Evolutionary conservation across 2,329 filamentous ascomycete genomes (phyloP).

Genomic region (Botrytis elliptica): DNA sequence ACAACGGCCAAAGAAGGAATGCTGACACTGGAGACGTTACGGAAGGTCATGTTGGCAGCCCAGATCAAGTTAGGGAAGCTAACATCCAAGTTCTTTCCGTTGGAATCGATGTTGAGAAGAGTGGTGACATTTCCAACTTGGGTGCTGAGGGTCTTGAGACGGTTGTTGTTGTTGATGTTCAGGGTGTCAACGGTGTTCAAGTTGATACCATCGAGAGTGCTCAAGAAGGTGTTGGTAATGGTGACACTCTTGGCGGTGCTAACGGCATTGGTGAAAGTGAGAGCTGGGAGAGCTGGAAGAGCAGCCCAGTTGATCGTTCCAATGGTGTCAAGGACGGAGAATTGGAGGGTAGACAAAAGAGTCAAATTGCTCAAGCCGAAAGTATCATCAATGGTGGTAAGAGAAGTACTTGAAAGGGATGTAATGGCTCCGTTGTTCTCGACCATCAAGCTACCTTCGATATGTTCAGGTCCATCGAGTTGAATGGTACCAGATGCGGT

Average conservation of each 20-base stretch:
- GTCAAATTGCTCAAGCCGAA: constrained; percentile 71
- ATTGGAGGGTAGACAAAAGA: constrained; percentile 64
- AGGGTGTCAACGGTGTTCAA: constrained; percentile 70
- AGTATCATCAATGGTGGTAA: constrained; percentile 65
- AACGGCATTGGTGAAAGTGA: constrained; percentile 61
- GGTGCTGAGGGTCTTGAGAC: constrained; percentile 73
- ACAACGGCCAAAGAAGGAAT: constrained; percentile 71
- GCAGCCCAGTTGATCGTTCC: constrained; percentile 69
- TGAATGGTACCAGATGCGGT: constrained; percentile 44
- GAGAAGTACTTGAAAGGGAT: constrained; percentile 57
- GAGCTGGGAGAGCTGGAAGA: constrained; percentile 60
- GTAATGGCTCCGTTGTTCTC: constrained; percentile 63
- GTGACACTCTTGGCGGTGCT: constrained; percentile 64
- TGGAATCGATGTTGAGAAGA: constrained; percentile 72
- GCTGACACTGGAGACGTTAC: constrained; percentile 72
- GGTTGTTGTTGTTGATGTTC: constrained; percentile 86
- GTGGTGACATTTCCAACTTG: constrained; percentile 73
- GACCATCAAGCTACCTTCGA: constrained; percentile 58
- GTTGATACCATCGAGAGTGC: constrained; percentile 76
- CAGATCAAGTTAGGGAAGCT: constrained; percentile 75
- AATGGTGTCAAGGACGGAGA: constrained; percentile 64
- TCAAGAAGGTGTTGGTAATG: constrained; percentile 85
- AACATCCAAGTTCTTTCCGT: constrained; percentile 69
- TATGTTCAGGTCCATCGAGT: constrained; percentile 58
- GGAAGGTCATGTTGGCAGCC: constrained; percentile 78